These are phyloP conservation scores for Xylaria longipes DNA, from an alignment of 495 filamentous ascomycete genomes.

Conservation along the genomic window DNA sequence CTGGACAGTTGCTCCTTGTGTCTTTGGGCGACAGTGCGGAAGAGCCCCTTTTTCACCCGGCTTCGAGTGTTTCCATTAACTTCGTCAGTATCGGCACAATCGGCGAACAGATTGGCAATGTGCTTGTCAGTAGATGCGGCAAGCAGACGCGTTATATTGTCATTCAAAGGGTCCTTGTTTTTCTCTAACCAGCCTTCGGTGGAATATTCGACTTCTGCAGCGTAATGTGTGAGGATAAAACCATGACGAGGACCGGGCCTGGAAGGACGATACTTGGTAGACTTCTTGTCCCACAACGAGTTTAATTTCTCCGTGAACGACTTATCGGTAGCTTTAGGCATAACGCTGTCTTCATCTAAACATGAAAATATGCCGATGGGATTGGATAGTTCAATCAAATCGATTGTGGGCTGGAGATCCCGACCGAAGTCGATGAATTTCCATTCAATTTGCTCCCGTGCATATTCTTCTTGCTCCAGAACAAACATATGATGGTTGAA, in stretches of 20 bases:
- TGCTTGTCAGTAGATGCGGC: conserved; percentile 82
- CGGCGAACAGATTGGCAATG: conserved; percentile 82
- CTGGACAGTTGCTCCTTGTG: conserved; percentile 97
- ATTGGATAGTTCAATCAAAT: conserved; percentile 93
- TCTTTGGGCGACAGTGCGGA: conserved; percentile 94
- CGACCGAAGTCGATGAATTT: conserved; percentile 99
- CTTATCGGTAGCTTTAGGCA: conserved; percentile 98
- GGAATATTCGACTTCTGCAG: conserved; percentile 95
- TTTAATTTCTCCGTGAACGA: conserved; percentile 98
- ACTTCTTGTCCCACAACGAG: conserved; percentile 94
- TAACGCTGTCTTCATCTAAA: conserved; percentile 96
- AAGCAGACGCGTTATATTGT: conserved; percentile 90
- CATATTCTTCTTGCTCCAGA: conserved; percentile 98
- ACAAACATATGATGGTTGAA: conserved; percentile 99
- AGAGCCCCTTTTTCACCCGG: conserved; percentile 95
- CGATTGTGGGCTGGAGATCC: conserved; percentile 97
- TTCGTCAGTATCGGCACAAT: conserved; percentile 81
- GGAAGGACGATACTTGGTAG: conserved; percentile 87
- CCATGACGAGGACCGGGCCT: conserved; percentile 77
- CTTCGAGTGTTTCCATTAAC: conserved; percentile 68
- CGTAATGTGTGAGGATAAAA: conserved; percentile 98
- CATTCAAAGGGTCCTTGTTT: conserved; percentile 98
- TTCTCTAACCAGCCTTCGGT: conserved; percentile 97
- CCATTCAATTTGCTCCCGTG: conserved; percentile 98
- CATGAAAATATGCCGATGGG: conserved; percentile 99